These are phyloP conservation scores for Diplodia intermedia DNA, from an alignment of 2,329 filamentous ascomycete genomes.

Conservation along the genomic window DNA sequence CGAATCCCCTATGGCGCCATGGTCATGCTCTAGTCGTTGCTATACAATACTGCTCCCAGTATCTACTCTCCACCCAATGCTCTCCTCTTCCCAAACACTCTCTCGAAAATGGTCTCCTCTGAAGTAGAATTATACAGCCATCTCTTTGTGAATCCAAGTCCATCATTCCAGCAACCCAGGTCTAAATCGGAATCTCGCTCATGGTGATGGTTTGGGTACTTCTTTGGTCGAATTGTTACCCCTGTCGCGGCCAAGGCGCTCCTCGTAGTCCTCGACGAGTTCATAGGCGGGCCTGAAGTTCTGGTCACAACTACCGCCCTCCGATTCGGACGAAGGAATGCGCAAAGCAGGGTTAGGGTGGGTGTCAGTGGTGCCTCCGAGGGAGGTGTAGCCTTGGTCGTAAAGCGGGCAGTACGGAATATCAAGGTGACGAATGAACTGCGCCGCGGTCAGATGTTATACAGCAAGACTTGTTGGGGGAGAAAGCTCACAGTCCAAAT, in stretches of 20 bases:
- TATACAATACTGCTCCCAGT: slow-evolving; percentile 9
- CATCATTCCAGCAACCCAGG: neutral
- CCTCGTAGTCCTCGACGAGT: slow-evolving; percentile 50
- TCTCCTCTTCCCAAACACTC: neutral
- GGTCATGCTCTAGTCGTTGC: slow-evolving; percentile 23
- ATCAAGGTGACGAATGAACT: slow-evolving; percentile 76
- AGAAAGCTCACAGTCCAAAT: slow-evolving; percentile 70
- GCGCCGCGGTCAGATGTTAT: slow-evolving; percentile 15
- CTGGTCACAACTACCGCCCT: slow-evolving; percentile 33
- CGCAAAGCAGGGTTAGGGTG: slow-evolving; percentile 77
- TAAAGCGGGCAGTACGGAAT: slow-evolving; percentile 89
- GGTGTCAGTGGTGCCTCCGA: slow-evolving; percentile 91
- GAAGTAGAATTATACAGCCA: neutral
- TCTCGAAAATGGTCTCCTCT: neutral
- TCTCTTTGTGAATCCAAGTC: neutral
- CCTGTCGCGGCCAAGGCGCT: slow-evolving; percentile 48
- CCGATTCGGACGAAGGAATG: slow-evolving; percentile 34
- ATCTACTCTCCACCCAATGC: neutral
- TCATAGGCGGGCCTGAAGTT: slow-evolving; percentile 51
- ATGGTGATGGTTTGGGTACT: slow-evolving; percentile 4
- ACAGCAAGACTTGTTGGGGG: neutral
- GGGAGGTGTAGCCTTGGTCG: slow-evolving; percentile 85
- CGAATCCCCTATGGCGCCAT: slow-evolving; percentile 9
- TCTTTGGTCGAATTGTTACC: slow-evolving; percentile 4
- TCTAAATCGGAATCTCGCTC: neutral